Base-by-base conservation (phyloP, 495 filamentous ascomycete genomes). In the Choiromyces venosus region DNA sequence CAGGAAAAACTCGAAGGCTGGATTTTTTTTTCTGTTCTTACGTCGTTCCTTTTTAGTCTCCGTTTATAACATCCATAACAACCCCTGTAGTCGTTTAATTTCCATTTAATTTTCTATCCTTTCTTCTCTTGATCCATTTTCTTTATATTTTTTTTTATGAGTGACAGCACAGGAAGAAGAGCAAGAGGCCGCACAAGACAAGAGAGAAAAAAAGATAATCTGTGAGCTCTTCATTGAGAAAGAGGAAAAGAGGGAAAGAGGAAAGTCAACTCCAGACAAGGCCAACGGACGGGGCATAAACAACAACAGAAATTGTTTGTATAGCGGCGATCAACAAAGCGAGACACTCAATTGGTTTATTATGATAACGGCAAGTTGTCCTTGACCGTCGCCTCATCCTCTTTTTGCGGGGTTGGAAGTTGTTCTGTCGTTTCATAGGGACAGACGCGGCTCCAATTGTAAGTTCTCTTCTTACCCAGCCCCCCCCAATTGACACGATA, bases 1-100 rank as follows among this genome's bases (percentile, higher is more conserved):
- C 75, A 38, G 74, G 74, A 70, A 66, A 71, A 37, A 71, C 52
- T 66, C 25, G 56, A 66, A 69, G 75, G 75, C 66, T 76, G 68
- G 75, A 52, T 37, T 77, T 77, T 37, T 77, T 77, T 70, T 71
- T 70, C 67, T 76, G 38, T 66, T 77, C 65, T 69, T 38, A 37
- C 74, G 66, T 72, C 69, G 35, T 56, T 77, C 65, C 36, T 68
- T 76, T 68, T 37, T 42, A 21, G 42, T 74, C 52, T 61, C 52
- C 52, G 25, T 61, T 61, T 61, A 61, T 61, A 61, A 61, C 52
- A 61, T 16, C 25, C 52, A 61, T 61, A 61, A 61, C 52, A 61
- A 33, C 25, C 52, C 9, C 52, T 61, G 52, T 61, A 61, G 25
- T 29, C 52, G 52, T 33, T 61, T 33, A 29, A 42, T 46, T 67